phyloP scores from a whole-genome alignment of 257 asterid species.

The Vinca minor region DNA sequence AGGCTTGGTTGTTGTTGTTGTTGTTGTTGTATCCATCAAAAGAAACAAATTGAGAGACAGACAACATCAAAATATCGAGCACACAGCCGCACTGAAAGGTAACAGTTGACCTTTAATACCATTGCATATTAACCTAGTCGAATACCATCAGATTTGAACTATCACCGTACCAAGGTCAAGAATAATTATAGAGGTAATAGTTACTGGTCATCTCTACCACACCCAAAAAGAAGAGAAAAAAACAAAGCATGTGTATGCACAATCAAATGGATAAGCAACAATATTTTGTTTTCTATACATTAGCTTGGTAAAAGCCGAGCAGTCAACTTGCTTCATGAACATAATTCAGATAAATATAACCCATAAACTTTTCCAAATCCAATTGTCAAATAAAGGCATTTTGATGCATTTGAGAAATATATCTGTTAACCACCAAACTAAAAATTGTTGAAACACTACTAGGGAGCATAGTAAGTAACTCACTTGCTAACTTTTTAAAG shows the following conservation, averaged over 20 bases:
- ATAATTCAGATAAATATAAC: too few relatives aligned
- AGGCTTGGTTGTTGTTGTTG: too few relatives aligned
- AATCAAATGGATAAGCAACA: too few relatives aligned
- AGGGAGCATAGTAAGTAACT: neutral
- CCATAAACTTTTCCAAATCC: too few relatives aligned
- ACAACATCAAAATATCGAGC: neutral
- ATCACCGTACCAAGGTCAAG: neutral
- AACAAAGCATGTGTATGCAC: too few relatives aligned
- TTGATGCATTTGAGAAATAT: neutral
- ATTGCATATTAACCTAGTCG: too few relatives aligned
- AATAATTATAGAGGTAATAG: neutral
- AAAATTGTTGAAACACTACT: too few relatives aligned
- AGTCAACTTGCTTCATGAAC: neutral
- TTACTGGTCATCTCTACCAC: too few relatives aligned
- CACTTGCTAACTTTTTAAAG: neutral
- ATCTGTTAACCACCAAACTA: neutral
- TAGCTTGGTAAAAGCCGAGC: neutral
- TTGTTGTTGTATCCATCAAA: too few relatives aligned
- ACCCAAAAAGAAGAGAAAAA: too few relatives aligned
- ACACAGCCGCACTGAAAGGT: neutral
- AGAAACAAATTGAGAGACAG: neutral
- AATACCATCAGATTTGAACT: neutral
- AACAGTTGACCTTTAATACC: neutral
- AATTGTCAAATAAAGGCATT: neutral
- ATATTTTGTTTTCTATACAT: neutral